phyloP scores from a whole-genome alignment of 75 land plant species.

The Cryptomeria japonica region DNA sequence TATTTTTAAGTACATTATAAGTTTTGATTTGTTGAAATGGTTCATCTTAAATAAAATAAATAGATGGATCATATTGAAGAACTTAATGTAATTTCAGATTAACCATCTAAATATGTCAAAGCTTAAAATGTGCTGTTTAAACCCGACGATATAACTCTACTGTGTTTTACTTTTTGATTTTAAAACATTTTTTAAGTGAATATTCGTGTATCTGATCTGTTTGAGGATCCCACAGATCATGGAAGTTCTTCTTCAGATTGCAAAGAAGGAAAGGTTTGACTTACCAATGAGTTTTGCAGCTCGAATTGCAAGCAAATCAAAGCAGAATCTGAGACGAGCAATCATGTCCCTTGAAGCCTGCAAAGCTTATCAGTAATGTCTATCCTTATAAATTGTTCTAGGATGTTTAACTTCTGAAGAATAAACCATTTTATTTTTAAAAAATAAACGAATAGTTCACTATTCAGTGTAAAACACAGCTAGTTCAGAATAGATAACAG shows the following conservation, averaged over 20 bases:
- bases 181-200: background rate
- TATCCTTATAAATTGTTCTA: background rate
- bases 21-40: no score
- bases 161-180: background rate
- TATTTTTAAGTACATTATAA: background rate
- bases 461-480: no score
- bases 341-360: constrained; percentile 67
- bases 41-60: no score
- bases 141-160: no score
- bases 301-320: constrained; percentile 44
- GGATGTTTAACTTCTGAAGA: background rate
- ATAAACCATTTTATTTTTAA: no score
- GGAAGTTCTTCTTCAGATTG: constrained; percentile 42
- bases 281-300: constrained; percentile 44
- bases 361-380: constrained; percentile 35
- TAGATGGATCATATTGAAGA: no score
- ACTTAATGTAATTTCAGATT: no score
- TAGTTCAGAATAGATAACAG: no score
- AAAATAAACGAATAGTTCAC: no score
- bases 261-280: constrained; percentile 43
- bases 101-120: no score
- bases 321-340: constrained; percentile 47
- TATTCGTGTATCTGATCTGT: background rate
- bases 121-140: no score
- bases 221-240: constrained; percentile 31